phyloP scores from a whole-genome alignment of 257 asterid genomes.

The Primulina tabacum region DNA sequence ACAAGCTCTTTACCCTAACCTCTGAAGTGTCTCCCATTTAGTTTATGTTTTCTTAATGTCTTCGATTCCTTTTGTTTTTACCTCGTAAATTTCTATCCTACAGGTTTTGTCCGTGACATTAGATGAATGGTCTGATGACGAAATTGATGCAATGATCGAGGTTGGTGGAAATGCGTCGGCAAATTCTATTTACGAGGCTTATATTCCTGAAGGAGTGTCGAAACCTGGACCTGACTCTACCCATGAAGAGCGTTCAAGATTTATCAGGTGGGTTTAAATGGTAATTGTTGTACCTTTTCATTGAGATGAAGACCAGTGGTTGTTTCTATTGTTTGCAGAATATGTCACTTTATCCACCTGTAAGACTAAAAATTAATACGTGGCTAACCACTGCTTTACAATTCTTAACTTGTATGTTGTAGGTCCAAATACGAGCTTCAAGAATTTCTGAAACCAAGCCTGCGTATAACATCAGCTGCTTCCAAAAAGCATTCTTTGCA shows the following conservation, averaged over 20 bases:
- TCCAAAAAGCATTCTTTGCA: slow-evolving; percentile 54
- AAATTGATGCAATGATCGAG: slow-evolving; percentile 85
- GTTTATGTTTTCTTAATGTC: neutral
- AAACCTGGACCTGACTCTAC: slow-evolving; percentile 81
- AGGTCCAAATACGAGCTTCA: slow-evolving; percentile 94
- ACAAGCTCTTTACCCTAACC: slow-evolving; percentile 7
- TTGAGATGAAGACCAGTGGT: neutral
- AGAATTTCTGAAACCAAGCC: slow-evolving; percentile 91
- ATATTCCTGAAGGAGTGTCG: slow-evolving; percentile 77
- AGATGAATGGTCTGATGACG: slow-evolving; percentile 97
- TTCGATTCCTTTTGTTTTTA: neutral
- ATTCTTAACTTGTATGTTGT: slow-evolving; percentile 18
- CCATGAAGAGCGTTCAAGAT: slow-evolving; percentile 76
- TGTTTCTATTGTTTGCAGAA: neutral
- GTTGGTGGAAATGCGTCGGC: slow-evolving; percentile 97
- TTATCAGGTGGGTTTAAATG: slow-evolving; percentile 53
- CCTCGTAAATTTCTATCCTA: slow-evolving; percentile 17
- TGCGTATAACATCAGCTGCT: slow-evolving; percentile 67
- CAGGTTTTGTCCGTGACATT: slow-evolving; percentile 95
- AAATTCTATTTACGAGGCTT: slow-evolving; percentile 95
- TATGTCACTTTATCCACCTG: neutral
- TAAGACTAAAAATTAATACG: neutral
- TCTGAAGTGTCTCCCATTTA: neutral
- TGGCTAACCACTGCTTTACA: neutral
- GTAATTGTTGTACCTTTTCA: neutral